Evolutionary conservation across 2,329 filamentous ascomycete species (phyloP).

Genomic region (Nothophaeocryptopus gaeumannii): DNA sequence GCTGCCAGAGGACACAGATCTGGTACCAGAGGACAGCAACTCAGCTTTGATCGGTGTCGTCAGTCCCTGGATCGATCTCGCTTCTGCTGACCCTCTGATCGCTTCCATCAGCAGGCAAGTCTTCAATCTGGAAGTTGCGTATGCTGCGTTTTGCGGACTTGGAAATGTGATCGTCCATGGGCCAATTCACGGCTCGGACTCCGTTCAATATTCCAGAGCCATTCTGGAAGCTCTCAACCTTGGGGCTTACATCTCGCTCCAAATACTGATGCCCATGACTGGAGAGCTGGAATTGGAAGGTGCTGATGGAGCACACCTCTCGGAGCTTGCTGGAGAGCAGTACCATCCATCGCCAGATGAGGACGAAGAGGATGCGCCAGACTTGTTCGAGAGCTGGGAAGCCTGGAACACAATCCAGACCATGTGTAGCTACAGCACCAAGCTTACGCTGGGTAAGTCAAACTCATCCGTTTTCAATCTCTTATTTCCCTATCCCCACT

Average conservation of each 20-base stretch:
- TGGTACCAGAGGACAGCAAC: conserved; percentile 66
- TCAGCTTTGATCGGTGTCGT: conserved; percentile 73
- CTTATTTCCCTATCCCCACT: conserved; percentile 1
- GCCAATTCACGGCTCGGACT: conserved; percentile 53
- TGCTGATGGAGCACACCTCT: conserved; percentile 52
- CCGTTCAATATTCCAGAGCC: conserved; percentile 75
- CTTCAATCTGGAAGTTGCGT: conserved; percentile 84
- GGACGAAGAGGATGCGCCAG: conserved; percentile 20
- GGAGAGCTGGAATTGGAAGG: conserved; percentile 63
- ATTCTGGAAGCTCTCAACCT: conserved; percentile 75
- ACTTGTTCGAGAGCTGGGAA: conserved; percentile 81
- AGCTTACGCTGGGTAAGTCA: conserved; percentile 77
- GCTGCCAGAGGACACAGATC: conserved; percentile 72
- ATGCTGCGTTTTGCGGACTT: conserved; percentile 91
- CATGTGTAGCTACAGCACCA: conserved; percentile 77
- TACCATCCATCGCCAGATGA: conserved; percentile 21
- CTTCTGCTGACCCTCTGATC: conserved; percentile 76
- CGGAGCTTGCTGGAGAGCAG: conserved; percentile 44
- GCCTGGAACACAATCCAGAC: conserved; percentile 86
- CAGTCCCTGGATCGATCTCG: conserved; percentile 92
- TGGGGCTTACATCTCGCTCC: conserved; percentile 72
- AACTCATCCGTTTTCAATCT: conserved; percentile 3
- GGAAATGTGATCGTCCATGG: conserved; percentile 79
- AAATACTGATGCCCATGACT: conserved; percentile 81
- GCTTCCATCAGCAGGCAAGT: conserved; percentile 86